A percentile compares a stretch with the other conserved stretches of the same genome.
These are phyloP conservation scores for Leucosporidium yakuticum DNA, from an alignment of 768 basidiomycete species.

Conservation along the genomic window DNA sequence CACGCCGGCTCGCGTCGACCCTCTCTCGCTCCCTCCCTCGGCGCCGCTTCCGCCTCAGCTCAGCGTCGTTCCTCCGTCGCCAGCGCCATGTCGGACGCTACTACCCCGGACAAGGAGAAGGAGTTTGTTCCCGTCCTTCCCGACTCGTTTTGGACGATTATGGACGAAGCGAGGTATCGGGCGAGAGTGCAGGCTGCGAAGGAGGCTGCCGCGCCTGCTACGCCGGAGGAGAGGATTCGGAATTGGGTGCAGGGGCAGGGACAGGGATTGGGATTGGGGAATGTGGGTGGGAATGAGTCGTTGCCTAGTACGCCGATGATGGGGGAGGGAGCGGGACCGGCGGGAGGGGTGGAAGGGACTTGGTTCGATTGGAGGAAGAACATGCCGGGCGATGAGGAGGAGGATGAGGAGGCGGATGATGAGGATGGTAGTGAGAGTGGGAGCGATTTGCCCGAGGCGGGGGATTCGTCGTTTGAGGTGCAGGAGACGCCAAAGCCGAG, in stretches of 20 bases:
- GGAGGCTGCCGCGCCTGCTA: background rate
- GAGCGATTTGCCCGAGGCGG: background rate
- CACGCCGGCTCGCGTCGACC: too few relatives aligned
- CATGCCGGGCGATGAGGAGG: background rate
- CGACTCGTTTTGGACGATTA: conserved; percentile 33
- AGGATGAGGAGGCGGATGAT: background rate
- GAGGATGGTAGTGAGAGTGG: background rate
- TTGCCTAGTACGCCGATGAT: background rate
- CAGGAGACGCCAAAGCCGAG: too few relatives aligned
- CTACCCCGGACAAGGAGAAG: background rate
- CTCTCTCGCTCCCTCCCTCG: background rate
- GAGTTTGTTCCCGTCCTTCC: conserved; percentile 27
- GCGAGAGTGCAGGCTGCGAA: background rate
- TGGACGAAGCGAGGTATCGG: conserved; percentile 21
- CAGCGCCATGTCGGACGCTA: background rate
- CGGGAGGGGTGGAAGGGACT: background rate
- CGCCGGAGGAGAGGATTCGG: background rate
- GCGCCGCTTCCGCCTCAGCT: background rate
- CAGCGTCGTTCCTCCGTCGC: background rate
- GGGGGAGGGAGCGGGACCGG: background rate
- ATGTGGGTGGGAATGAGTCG: background rate
- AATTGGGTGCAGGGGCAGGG: background rate
- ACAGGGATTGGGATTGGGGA: background rate
- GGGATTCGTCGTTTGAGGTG: too few relatives aligned
- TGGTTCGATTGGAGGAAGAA: background rate